Evolutionary conservation across 2,329 filamentous ascomycete genomes (phyloP).

Genomic region (Cordyceps javanica): DNA sequence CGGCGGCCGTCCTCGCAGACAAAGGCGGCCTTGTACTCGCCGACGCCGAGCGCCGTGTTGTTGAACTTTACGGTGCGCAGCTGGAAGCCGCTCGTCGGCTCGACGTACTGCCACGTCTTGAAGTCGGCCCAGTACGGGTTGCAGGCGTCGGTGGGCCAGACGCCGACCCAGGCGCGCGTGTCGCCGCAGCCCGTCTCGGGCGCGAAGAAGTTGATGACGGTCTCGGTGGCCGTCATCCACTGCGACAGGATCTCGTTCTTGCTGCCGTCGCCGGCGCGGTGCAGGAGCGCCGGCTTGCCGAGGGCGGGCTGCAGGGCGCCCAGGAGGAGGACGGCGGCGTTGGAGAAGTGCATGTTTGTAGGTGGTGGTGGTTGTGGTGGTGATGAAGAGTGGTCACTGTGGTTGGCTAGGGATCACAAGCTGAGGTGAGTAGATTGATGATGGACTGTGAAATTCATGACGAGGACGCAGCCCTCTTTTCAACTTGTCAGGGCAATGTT

Average conservation of each 20-base stretch:
- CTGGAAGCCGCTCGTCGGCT: background rate
- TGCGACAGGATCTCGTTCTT: background rate
- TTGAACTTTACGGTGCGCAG: background rate
- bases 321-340: background rate
- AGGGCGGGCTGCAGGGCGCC: background rate
- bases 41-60: background rate
- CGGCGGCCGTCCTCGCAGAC: background rate
- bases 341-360: background rate
- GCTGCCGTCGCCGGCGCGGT: background rate
- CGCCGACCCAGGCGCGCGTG: background rate
- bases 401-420: background rate
- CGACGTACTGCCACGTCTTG: background rate
- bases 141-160: background rate
- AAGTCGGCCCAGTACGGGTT: background rate
- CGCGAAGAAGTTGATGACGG: background rate
- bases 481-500: background rate
- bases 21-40: background rate
- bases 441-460: background rate
- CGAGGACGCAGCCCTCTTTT: background rate
- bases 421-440: background rate
- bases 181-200: background rate
- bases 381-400: background rate
- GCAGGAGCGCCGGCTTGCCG: background rate
- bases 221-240: background rate
- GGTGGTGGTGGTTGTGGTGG: background rate